Evolutionary conservation across 164 flowering plant species (phyloP).

Genomic region (Chimonanthus salicifolius): DNA sequence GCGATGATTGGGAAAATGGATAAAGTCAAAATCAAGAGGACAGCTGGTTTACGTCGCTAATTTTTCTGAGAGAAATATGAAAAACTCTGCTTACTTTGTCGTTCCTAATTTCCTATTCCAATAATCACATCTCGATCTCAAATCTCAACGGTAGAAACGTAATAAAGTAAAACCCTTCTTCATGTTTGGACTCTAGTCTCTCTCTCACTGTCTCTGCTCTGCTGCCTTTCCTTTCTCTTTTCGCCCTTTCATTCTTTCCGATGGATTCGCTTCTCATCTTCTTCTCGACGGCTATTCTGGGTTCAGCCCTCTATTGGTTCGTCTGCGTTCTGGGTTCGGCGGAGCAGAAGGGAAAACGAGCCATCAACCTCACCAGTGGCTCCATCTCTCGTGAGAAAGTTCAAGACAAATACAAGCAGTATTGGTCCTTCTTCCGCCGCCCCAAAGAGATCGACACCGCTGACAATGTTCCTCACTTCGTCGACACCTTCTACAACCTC

Average conservation of each 20-base stretch:
- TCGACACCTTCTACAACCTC: constrained; percentile 88
- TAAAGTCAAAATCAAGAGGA: no score
- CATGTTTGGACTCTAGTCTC: neutral
- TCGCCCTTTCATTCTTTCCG: no score
- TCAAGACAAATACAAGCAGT: constrained; percentile 65
- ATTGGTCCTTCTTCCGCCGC: constrained; percentile 87
- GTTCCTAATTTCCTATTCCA: no score
- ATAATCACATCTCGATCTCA: no score
- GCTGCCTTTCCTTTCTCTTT: neutral
- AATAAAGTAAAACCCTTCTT: no score
- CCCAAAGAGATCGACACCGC: constrained; percentile 81
- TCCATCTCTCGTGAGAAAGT: constrained; percentile 79
- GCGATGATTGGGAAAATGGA: no score
- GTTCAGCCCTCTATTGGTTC: constrained; percentile 88
- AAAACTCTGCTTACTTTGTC: no score
- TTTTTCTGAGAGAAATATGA: no score
- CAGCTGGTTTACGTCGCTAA: no score
- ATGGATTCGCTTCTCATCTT: constrained; percentile 62
- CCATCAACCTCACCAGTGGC: constrained; percentile 80
- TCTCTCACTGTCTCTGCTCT: neutral
- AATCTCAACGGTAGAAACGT: no score
- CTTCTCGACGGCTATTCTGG: constrained; percentile 50
- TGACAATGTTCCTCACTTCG: constrained; percentile 82
- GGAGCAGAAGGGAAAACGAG: constrained; percentile 75
- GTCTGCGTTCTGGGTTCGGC: constrained; percentile 82